These are phyloP conservation scores for Naganishia sp. DNA, from an alignment of 1,284 basidiomycete genomes.

Conservation along the genomic window DNA sequence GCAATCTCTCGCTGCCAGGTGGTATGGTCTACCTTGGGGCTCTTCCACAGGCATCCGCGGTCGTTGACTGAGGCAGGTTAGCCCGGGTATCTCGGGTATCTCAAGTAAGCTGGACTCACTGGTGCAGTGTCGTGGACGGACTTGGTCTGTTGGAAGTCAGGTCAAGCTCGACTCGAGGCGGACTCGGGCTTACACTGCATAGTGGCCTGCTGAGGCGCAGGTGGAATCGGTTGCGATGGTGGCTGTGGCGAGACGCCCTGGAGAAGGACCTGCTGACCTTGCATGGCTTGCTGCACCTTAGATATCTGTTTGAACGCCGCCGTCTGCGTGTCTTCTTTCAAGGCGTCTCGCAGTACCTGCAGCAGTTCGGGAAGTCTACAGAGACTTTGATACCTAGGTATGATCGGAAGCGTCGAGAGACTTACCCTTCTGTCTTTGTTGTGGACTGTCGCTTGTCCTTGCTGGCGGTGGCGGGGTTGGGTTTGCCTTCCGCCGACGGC, in stretches of 20 bases:
- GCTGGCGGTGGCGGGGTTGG: too few species aligned
- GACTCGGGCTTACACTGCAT: not conserved
- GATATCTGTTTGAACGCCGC: constrained; percentile 21
- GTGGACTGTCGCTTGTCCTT: too few species aligned
- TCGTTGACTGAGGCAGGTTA: constrained; percentile 12
- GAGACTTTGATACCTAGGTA: not conserved
- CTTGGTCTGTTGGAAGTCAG: not conserved
- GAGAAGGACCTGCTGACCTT: constrained; percentile 1
- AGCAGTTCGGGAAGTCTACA: constrained; percentile 8
- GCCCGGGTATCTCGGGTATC: not conserved
- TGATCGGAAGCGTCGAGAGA: not conserved
- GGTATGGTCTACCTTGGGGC: constrained; percentile 3
- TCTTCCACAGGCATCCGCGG: constrained; percentile 14
- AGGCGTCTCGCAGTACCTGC: constrained; percentile 9
- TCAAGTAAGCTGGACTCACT: not conserved
- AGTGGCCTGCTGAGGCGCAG: not conserved
- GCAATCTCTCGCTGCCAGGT: constrained; percentile 15
- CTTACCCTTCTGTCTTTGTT: constrained; percentile 7
- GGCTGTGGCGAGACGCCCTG: not conserved
- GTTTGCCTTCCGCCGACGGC: too few species aligned
- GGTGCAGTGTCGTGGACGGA: not conserved
- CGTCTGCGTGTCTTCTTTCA: constrained; percentile 23
- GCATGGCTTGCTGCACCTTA: constrained; percentile 1
- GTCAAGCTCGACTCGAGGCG: not conserved
- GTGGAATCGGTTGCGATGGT: not conserved